phyloP scores from a whole-genome alignment of 371 early-diverging fungal species.

The Thermomucor indicae-seudaticae region DNA sequence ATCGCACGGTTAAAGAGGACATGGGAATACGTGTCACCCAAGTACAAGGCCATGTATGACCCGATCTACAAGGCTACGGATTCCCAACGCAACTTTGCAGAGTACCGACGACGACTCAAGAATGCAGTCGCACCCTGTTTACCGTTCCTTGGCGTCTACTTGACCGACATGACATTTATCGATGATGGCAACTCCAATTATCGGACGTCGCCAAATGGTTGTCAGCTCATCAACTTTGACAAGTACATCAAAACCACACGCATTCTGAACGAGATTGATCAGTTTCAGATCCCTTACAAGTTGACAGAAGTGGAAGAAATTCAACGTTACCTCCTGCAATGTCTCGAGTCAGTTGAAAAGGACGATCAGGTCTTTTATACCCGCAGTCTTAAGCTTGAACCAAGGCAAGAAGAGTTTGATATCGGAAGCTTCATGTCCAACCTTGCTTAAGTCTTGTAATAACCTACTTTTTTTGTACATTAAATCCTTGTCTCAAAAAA shows the following conservation, averaged over 20 bases:
- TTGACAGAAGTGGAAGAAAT: slow-evolving; percentile 55
- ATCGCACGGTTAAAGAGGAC: slow-evolving; percentile 70
- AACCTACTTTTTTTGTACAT: too few species aligned
- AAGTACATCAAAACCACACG: slow-evolving; percentile 66
- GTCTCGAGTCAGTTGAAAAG: slow-evolving; percentile 32
- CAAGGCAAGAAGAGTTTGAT: slow-evolving; percentile 38
- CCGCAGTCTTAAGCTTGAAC: slow-evolving; percentile 36
- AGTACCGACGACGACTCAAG: slow-evolving; percentile 67
- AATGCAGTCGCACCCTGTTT: slow-evolving; percentile 66
- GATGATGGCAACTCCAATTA: slow-evolving; percentile 47
- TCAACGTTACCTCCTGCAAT: slow-evolving; percentile 28
- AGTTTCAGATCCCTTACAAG: slow-evolving; percentile 75
- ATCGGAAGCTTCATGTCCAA: slow-evolving; percentile 17
- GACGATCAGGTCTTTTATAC: slow-evolving; percentile 40
- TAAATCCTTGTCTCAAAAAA: too few species aligned
- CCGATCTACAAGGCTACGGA: slow-evolving; percentile 62
- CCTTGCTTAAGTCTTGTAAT: slow-evolving; percentile 10
- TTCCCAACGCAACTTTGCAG: slow-evolving; percentile 68
- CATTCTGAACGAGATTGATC: slow-evolving; percentile 71
- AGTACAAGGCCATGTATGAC: slow-evolving; percentile 48
- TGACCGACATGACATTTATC: slow-evolving; percentile 86
- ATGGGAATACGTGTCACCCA: slow-evolving; percentile 61
- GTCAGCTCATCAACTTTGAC: slow-evolving; percentile 74
- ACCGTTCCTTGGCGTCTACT: slow-evolving; percentile 82
- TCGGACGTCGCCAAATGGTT: slow-evolving; percentile 29